Percentiles rank a stretch among this genome's conserved stretches.
These are phyloP conservation scores for Isoetes taiwanensis DNA, from an alignment of 75 land plant genomes.

Conservation along the genomic window DNA sequence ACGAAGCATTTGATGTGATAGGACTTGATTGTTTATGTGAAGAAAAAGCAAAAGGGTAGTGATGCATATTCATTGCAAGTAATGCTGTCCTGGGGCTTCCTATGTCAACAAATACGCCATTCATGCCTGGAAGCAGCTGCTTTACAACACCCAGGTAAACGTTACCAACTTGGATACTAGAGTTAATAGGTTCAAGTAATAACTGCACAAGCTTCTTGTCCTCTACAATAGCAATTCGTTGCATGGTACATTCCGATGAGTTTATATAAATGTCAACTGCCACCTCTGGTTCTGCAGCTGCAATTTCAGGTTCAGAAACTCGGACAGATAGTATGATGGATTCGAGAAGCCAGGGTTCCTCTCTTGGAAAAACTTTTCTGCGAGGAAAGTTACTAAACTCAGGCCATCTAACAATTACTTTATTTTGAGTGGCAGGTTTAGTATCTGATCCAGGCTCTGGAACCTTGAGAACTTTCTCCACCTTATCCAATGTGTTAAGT, in stretches of 20 bases:
- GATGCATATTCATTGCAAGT: conserved; percentile 48
- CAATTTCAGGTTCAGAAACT: not conserved
- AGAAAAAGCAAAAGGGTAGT: conserved; percentile 72
- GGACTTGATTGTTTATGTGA: conserved; percentile 13
- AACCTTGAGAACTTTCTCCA: not conserved
- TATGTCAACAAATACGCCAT: conserved; percentile 91
- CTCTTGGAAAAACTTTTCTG: conserved; percentile 15
- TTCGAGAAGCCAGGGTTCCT: conserved; percentile 36
- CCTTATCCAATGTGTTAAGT: not conserved
- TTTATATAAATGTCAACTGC: conserved; percentile 56
- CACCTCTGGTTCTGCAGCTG: conserved; percentile 7
- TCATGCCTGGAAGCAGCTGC: conserved; percentile 77
- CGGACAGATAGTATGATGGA: conserved; percentile 13
- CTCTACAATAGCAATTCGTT: conserved; percentile 89
- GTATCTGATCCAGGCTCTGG: not conserved
- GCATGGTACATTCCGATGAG: conserved; percentile 90
- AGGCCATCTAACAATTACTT: not conserved
- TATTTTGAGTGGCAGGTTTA: not conserved
- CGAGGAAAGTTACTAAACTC: not conserved
- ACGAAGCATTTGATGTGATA: not conserved
- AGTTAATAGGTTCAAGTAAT: conserved; percentile 72
- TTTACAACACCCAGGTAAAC: conserved; percentile 80
- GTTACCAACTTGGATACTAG: conserved; percentile 78
- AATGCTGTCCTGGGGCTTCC: conserved; percentile 55
- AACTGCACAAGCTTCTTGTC: conserved; percentile 79